A percentile compares a stretch with the other conserved stretches of the same genome.
Evolutionary conservation across 1,284 basidiomycete species (phyloP).

Genomic region (Heterobasidion parviporum): DNA sequence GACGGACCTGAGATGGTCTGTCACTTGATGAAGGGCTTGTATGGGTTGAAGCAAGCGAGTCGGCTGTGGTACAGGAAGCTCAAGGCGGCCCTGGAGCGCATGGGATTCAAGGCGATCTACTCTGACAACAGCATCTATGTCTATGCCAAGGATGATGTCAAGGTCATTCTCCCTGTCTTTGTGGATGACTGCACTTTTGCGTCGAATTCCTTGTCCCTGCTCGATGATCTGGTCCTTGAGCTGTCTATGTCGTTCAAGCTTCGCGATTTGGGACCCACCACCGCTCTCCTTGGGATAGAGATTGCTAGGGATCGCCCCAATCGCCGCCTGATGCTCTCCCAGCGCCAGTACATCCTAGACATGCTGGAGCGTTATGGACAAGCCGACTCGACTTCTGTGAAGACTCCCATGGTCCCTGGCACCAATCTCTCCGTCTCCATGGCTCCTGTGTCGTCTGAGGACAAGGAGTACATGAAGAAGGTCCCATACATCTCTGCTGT

Average conservation of each 20-base stretch:
- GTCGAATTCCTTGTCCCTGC: slow-evolving; percentile 8
- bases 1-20: slow-evolving; percentile 18
- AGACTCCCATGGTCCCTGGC: slow-evolving; percentile 14
- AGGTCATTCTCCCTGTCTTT: slow-evolving; percentile 19
- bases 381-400: slow-evolving; percentile 4
- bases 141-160: slow-evolving; percentile 8
- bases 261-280: slow-evolving; percentile 21
- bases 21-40: slow-evolving; percentile 13
- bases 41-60: slow-evolving; percentile 23
- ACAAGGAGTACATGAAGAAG: background rate
- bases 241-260: slow-evolving; percentile 20
- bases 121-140: slow-evolving; percentile 14
- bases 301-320: slow-evolving; percentile 18
- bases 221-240: slow-evolving; percentile 15
- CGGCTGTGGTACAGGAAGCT: slow-evolving; percentile 17
- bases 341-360: slow-evolving; percentile 19
- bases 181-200: slow-evolving; percentile 24
- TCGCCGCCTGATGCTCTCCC: slow-evolving; percentile 20
- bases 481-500: slow-evolving; percentile 2
- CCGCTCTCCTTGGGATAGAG: slow-evolving; percentile 26
- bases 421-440: slow-evolving; percentile 4
- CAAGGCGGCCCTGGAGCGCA: background rate
- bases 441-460: background rate
- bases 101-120: slow-evolving; percentile 16
- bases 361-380: slow-evolving; percentile 20